Base-by-base conservation (phyloP, 371 early-diverging fungal species). In the Globomyces sp. region DNA sequence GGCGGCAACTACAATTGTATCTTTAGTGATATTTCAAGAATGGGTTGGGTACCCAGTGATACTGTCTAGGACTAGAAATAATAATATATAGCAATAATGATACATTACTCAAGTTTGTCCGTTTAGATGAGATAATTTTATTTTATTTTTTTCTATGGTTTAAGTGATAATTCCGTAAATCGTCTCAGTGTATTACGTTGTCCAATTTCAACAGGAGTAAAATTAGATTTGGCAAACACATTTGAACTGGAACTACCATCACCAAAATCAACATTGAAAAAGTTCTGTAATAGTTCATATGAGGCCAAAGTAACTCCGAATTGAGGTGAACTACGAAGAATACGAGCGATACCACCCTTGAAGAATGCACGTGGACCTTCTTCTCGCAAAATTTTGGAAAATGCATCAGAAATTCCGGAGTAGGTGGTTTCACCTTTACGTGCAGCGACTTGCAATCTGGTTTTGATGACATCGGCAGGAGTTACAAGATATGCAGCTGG, bases 391-490 rank as follows among this genome's bases (percentile, higher is more conserved):
- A 98, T 98, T 67, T 95, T 94, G 68, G 78, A 73, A 55, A 90
- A 88, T 34, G 94, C 94, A 75, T 96, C 95, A 1, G 77, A 45
- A 53, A 98, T 89, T 57, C 98, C 98, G 5, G 71, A 83, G 80
- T 93, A 96, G 3, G 85, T 77, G 2, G 93, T 90, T 69, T 97
- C 92, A 50, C 98, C 97, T 60, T 88, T 86, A 11, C 88, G 80
- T 9, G 94, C 90, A 58, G 92, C 93, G 36, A 96, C 98, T 77
- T 98, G 98, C 9, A 98, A 80, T 66, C 98, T 89, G 1, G 98
- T 98, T 81, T 98, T 98, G 84, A 97, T 96, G 11, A 98, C 98
- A 80, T 98, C 98, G 24, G 96, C 96, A 3, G 98, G 98, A 0
- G 99, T 97, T 48, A 95, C 93, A 47, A 96, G 86, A 73, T 95